A percentile compares a stretch with the other conserved stretches of the same genome.
These are phyloP conservation scores for Cyberlindnera mrakii DNA, from an alignment of 805 yeast genomes.

Conservation along the genomic window DNA sequence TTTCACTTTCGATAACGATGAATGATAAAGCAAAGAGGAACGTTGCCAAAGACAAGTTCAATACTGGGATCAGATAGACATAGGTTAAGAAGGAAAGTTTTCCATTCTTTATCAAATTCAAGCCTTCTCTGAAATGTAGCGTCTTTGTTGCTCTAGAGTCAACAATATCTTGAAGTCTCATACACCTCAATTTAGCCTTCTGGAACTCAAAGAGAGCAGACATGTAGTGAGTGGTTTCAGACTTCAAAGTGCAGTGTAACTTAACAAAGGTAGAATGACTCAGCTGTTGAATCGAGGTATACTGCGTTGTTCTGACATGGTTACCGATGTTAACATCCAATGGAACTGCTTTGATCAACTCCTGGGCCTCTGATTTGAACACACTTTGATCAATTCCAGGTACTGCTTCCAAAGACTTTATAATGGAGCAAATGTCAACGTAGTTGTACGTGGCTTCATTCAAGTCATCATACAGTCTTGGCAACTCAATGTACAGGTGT, in stretches of 20 bases:
- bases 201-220: conserved; percentile 57
- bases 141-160: conserved; percentile 32
- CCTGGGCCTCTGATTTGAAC: conserved; percentile 10
- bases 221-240: conserved; percentile 42
- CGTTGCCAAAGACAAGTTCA: conserved; percentile 38
- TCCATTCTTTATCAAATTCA: conserved; percentile 31
- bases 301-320: conserved; percentile 21
- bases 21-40: conserved; percentile 40
- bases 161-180: conserved; percentile 53
- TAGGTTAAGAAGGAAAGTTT: conserved; percentile 34
- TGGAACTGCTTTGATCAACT: conserved; percentile 11
- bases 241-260: conserved; percentile 46
- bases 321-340: conserved; percentile 15
- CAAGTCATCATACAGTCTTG: conserved; percentile 49
- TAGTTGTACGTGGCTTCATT: conserved; percentile 59
- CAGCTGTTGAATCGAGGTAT: conserved; percentile 17
- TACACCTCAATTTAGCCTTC: conserved; percentile 39
- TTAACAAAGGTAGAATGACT: conserved; percentile 40
- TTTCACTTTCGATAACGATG: conserved; percentile 64
- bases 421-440: conserved; percentile 57
- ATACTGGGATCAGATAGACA: conserved; percentile 39
- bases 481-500: conserved; percentile 46
- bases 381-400: conserved; percentile 18
- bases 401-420: conserved; percentile 38
- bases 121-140: conserved; percentile 26